A percentile compares a stretch with the other conserved stretches of the same genome.
phyloP scores from a whole-genome alignment of 2,329 filamentous ascomycete species.

The Conoideocrella luteorostrata region DNA sequence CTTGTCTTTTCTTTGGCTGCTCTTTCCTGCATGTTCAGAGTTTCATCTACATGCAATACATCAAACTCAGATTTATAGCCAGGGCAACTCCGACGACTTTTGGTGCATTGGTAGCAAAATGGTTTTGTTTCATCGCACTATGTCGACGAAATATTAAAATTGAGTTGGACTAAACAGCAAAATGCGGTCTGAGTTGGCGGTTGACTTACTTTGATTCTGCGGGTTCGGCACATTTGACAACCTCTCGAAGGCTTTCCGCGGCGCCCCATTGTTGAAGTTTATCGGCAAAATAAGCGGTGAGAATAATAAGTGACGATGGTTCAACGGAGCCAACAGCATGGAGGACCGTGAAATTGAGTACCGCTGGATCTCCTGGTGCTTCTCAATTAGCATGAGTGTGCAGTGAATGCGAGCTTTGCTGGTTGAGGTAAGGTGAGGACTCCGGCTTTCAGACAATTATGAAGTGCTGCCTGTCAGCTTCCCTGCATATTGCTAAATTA shows the following conservation, averaged over 20 bases:
- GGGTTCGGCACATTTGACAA: slow-evolving; percentile 68
- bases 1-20: slow-evolving; percentile 51
- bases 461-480: too few species aligned
- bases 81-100: slow-evolving; percentile 57
- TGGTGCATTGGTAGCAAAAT: slow-evolving; percentile 58
- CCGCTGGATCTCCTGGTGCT: too few species aligned
- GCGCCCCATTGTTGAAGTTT: slow-evolving; percentile 52
- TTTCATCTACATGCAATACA: slow-evolving; percentile 66
- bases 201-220: slow-evolving; percentile 60
- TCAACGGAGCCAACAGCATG: too few species aligned
- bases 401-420: too few species aligned
- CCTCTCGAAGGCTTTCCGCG: slow-evolving; percentile 61
- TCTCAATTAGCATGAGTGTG: too few species aligned
- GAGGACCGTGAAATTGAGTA: too few species aligned
- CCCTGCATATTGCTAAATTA: too few species aligned
- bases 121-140: slow-evolving; percentile 64
- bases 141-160: background rate
- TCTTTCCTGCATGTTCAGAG: slow-evolving; percentile 58
- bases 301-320: too few species aligned
- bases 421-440: too few species aligned
- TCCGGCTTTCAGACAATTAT: too few species aligned
- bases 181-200: background rate
- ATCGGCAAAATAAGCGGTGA: too few species aligned
- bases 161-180: background rate
- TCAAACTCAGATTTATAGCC: slow-evolving; percentile 68